Evolutionary conservation across 192 early-diverging fungal genomes (phyloP), one percentile per base, ranked within the genome.

Genomic region (Entomortierella chlamydospora): DNA sequence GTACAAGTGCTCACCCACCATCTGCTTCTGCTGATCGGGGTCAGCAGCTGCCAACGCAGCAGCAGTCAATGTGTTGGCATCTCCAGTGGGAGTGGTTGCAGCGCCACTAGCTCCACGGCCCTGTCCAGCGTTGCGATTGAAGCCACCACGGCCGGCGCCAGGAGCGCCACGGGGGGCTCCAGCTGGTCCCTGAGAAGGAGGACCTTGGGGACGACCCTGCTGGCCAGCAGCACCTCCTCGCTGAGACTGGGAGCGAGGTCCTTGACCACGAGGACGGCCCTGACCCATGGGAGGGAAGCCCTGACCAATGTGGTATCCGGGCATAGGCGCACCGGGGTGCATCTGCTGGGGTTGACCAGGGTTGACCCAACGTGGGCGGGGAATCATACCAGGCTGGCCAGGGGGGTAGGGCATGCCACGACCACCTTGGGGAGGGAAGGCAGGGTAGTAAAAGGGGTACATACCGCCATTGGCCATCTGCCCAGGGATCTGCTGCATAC

Each of bases 1-100:
- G 86, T 95, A 99, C 37, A 99, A 86, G 49, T 91, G 89, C 87
- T 99, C 96, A 64, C 98, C 98, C 23, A 99, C 90, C 84, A 95
- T 91, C 77, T 95, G 94, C 86, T 99, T 99, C 85, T 98, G 95
- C 64, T 91, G 84, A 51, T 95, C 95, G 29, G 91, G 82, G 25
- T 89, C 86, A 33, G 94, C 90, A 47, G 89, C 83, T 31, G 94
- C 93, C 31, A 98, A 88, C 20, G 89, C 82, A 70, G 93, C 91
- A 31, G 94, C 90, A 60, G 87, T 91, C 64, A 94, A 73, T 12
- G 81, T 72, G 13, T 78, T 57, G 31, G 63, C 72, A 34, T 81
- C 54, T 34, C 79, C 73, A 17, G 70, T 31, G 15, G 59, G 42
- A 25, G 64, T 82, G 42, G 66, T 50, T 15, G 65, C 29, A 20